phyloP scores from a whole-genome alignment of 2,329 filamentous ascomycete species.

The Trichoderma hamatum region DNA sequence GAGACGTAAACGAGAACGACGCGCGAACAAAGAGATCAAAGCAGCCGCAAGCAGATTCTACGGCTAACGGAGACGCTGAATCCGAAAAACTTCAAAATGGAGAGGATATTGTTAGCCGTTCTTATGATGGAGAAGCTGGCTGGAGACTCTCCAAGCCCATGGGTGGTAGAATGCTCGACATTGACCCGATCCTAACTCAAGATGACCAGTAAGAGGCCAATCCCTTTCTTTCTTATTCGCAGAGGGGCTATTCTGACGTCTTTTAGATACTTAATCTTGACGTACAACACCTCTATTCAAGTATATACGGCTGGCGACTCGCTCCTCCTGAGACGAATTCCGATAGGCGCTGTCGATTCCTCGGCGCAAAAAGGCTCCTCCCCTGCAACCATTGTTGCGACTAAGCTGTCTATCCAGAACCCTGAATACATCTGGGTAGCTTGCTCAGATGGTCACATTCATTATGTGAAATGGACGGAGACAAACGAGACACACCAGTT shows the following conservation, averaged over 20 bases:
- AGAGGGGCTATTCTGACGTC: slow-evolving; percentile 28
- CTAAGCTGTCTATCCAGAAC: slow-evolving; percentile 44
- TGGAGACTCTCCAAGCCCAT: slow-evolving; percentile 68
- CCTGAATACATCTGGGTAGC: slow-evolving; percentile 62
- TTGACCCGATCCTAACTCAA: slow-evolving; percentile 63
- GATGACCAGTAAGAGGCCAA: slow-evolving; percentile 60
- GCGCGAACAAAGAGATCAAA: slow-evolving; percentile 45
- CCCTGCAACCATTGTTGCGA: slow-evolving; percentile 46
- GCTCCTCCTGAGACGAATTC: slow-evolving; percentile 73
- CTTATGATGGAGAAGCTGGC: slow-evolving; percentile 40
- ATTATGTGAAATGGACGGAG: slow-evolving; percentile 61
- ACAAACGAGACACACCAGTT: slow-evolving; percentile 45
- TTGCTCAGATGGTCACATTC: slow-evolving; percentile 60
- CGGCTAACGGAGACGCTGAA: slow-evolving; percentile 3
- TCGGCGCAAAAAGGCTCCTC: slow-evolving; percentile 33
- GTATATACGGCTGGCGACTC: slow-evolving; percentile 83
- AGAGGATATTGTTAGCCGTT: slow-evolving; percentile 35
- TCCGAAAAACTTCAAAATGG: slow-evolving; percentile 20
- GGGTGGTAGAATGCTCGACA: slow-evolving; percentile 66
- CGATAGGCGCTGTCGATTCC: slow-evolving; percentile 45
- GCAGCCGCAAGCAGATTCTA: slow-evolving; percentile 10
- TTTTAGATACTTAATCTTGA: slow-evolving; percentile 70
- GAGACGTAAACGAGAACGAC: slow-evolving; percentile 48
- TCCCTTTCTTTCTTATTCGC: not conserved
- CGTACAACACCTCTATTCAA: slow-evolving; percentile 74